These are phyloP conservation scores for Hygrophoropsis aurantiaca DNA, from an alignment of 768 basidiomycete genomes.

Conservation along the genomic window DNA sequence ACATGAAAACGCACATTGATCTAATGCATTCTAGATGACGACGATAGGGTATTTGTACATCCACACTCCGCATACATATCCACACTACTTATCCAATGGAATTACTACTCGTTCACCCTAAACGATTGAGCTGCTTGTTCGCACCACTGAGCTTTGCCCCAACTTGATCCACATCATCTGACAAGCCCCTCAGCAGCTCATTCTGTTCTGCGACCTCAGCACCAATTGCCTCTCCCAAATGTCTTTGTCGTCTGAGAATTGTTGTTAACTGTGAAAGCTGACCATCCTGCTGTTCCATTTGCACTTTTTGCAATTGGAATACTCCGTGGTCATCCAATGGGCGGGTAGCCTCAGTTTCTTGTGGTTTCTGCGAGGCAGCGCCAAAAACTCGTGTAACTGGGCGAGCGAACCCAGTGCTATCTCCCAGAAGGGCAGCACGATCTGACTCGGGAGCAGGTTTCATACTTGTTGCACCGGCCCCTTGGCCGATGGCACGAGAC, in stretches of 20 bases:
- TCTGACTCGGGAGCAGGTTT: conserved; percentile 50
- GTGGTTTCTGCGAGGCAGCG: conserved; percentile 46
- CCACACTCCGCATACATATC: conserved; percentile 6
- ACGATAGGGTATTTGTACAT: conserved; percentile 22
- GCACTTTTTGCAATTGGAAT: conserved; percentile 72
- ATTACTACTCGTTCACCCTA: conserved; percentile 51
- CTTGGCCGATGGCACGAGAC: conserved; percentile 34
- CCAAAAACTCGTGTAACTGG: conserved; percentile 82
- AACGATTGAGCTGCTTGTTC: conserved; percentile 78
- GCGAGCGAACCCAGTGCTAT: conserved; percentile 38
- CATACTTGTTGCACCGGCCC: conserved; percentile 24
- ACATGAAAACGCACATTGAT: conserved; percentile 16
- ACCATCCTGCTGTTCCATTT: conserved; percentile 82
- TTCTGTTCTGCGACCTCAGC: conserved; percentile 82
- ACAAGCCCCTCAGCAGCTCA: conserved; percentile 80
- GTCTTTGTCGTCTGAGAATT: conserved; percentile 80
- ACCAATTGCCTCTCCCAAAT: conserved; percentile 83
- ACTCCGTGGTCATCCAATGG: conserved; percentile 85
- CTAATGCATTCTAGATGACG: conserved; percentile 10
- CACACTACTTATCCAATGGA: conserved; percentile 5
- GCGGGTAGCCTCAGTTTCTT: conserved; percentile 84
- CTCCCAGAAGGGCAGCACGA: conserved; percentile 63
- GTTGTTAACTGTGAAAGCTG: conserved; percentile 80
- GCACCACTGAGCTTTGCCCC: conserved; percentile 77
- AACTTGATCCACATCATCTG: conserved; percentile 72